Percentiles rank a stretch among this genome's conserved stretches.
Evolutionary conservation across 2,329 filamentous ascomycete species (phyloP).

Genomic region (Pseudogymnoascus sp.): DNA sequence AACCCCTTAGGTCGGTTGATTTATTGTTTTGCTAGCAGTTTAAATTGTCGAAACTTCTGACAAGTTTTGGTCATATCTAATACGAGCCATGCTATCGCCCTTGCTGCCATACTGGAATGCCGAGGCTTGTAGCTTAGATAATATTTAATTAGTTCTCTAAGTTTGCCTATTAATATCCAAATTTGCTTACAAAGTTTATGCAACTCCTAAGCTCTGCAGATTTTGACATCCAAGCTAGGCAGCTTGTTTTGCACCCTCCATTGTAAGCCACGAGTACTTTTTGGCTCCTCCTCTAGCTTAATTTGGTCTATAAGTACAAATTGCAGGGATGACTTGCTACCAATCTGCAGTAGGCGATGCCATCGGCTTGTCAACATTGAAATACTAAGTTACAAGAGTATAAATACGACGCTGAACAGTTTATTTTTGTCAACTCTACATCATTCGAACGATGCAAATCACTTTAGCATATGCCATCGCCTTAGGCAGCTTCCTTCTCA

Average conservation of each 20-base stretch:
- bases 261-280: not conserved
- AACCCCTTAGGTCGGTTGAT: not conserved
- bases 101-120: conserved; percentile 3
- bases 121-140: not conserved
- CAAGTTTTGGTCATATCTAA: not conserved
- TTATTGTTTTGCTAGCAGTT: not conserved
- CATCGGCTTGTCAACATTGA: not conserved
- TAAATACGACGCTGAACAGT: not conserved
- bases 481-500: conserved; percentile 13
- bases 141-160: not conserved
- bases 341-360: not conserved
- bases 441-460: conserved; percentile 13
- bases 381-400: not conserved
- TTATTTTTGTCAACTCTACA: not conserved
- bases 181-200: not conserved
- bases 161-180: not conserved
- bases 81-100: not conserved
- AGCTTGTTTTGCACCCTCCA: not conserved
- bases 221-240: not conserved
- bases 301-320: no score
- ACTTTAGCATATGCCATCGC: conserved; percentile 18
- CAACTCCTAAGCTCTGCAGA: no score
- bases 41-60: not conserved
- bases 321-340: no score
- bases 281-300: not conserved